Base-by-base conservation (phyloP, 805 yeast species). In the Torulaspora quercuum region DNA sequence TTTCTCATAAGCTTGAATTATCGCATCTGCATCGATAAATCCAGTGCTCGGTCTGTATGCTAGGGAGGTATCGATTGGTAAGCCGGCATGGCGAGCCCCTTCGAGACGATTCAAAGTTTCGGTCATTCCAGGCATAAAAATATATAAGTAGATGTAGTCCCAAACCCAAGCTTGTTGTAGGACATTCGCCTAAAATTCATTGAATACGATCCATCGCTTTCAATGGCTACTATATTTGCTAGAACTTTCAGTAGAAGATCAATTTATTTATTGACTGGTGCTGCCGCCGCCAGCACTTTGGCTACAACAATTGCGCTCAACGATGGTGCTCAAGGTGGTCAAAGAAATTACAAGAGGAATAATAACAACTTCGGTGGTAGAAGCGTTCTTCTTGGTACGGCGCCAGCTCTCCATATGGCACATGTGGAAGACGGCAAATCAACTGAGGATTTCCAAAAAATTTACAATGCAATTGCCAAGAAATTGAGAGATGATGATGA, bases 381-480 rank as follows among this genome's bases (percentile, higher is more conserved):
- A 11, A 64, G 65, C 18, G 45, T 57, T 21, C 55, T 59, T 13
- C 63, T 71, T 6, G 52, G 63, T 6, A 47, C 65, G 17, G 69
- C 70, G 8, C 57, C 65, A 5, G 57, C 61, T 19, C 50, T 63
- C 3, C 60, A 68, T 28, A 56, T 60, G 6, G 72, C 68, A 1
- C 18, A 38, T 27, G 46, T 14, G 32, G 55, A 33, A 36, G 65
- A 52, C 52, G 67, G 50, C 6, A 46, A 31, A 48, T 50, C 42
- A 13, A 29, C 26, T 34, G 66, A 69, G 8, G 85, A 82, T 46
- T 88, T 73, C 57, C 88, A 73, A 60, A 52, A 66, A 41, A 76
- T 76, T 42, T 90, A 78, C 64, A 80, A 76, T 65, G 92, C 78
- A 46, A 86, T 76, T 72, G 96, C 80, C 22, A 56, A 54, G 26